Evolutionary conservation across 495 filamentous ascomycete genomes (phyloP), one percentile per base, ranked within the genome.

Genomic region (Trichocladium uniseriatum): DNA sequence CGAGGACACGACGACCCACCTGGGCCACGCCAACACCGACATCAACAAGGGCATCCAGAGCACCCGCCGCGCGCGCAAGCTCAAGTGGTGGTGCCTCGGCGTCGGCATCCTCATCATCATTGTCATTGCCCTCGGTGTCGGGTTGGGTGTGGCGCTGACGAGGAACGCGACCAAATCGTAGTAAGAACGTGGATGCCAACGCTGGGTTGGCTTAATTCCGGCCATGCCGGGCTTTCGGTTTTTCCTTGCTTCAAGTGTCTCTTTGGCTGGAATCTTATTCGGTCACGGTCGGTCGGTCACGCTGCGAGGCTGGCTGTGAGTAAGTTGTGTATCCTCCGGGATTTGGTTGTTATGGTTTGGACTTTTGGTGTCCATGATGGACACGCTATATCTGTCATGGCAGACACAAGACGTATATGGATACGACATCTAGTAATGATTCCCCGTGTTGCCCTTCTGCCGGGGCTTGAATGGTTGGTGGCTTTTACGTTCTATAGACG

Each of bases 21-120:
- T 83, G 18, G 68, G 76, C 50, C 67, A 76, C 37, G 84, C 70
- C 52, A 83, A 82, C 63, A 54, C 56, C 28, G 72, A 87, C 24
- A 70, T 88, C 18, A 70, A 74, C 55, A 75, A 77, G 61, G 83
- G 76, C 50, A 79, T 82, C 52, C 61, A 72, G 52, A 68, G 69
- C 53, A 81, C 81, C 35, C 66, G 72, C 53, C 68, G 74, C 49
- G 69, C 75, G 45, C 71, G 79, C 49, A 80, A 71, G 64, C 74
- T 83, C 65, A 88, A 87, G 72, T 87, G 84, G 84, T 83, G 75
- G 73, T 81, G 77, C 56, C 66, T 86, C 22, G 54, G 74, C 49
- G 65, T 86, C 58, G 63, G 68, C n/a, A 64, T 86, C 16, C 60
- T 78, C 53, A 76, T 82, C 55, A 59, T 75, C 50, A 59, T 80